phyloP scores from a whole-genome alignment of 2,329 filamentous ascomycete species.

The Coleophoma eucalyptorum region DNA sequence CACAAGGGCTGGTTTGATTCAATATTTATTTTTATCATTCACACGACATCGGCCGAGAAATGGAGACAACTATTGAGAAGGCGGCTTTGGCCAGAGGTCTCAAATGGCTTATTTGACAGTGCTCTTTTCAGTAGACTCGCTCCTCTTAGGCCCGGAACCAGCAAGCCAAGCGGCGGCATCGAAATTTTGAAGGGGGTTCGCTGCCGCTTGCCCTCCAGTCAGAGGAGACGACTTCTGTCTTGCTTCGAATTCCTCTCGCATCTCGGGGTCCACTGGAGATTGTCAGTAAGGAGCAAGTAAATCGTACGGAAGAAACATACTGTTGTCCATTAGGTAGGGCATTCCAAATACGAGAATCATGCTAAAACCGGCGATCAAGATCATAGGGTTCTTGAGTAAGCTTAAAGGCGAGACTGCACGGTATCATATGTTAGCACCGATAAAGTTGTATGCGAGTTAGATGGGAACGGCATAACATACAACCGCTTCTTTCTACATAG shows the following conservation, averaged over 20 bases:
- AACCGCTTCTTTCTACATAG: constrained; percentile 71
- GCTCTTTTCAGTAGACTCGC: constrained; percentile 3
- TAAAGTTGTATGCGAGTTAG: neutral
- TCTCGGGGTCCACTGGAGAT: constrained; percentile 86
- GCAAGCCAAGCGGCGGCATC: constrained; percentile 68
- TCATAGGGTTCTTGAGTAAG: constrained; percentile 94
- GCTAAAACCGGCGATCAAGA: constrained; percentile 81
- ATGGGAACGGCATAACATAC: constrained; percentile 47
- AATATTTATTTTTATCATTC: too few species aligned
- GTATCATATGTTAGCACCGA: neutral
- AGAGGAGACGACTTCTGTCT: constrained; percentile 76
- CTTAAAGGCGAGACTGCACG: constrained; percentile 70
- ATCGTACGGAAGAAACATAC: constrained; percentile 49
- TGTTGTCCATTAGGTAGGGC: constrained; percentile 94
- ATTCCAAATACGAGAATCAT: constrained; percentile 85
- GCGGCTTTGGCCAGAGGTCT: too few species aligned
- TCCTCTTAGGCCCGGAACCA: constrained; percentile 23
- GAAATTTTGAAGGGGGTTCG: constrained; percentile 53
- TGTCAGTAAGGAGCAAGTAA: neutral
- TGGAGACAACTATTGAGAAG: too few species aligned
- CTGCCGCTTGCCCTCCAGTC: constrained; percentile 45
- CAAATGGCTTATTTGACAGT: constrained; percentile 10
- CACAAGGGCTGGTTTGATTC: too few species aligned
- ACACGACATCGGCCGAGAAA: too few species aligned
- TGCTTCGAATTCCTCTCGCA: constrained; percentile 87